Percentiles rank a stretch among this genome's conserved stretches.
These are phyloP conservation scores for Mimosa bimucronata DNA, from an alignment of 306 rosid genomes.

Conservation along the genomic window DNA sequence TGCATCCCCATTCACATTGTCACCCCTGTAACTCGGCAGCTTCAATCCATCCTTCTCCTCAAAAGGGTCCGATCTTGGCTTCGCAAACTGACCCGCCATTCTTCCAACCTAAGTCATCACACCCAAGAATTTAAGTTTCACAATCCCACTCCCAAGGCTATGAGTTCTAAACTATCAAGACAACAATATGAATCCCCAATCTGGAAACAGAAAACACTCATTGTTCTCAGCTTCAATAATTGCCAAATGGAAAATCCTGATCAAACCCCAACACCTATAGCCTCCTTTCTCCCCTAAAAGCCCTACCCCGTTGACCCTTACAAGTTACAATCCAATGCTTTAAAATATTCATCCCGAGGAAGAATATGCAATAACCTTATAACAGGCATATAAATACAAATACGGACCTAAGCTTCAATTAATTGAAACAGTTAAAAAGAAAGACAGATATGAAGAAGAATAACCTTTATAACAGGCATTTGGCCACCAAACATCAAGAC, in stretches of 20 bases:
- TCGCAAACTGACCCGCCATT: constrained; percentile 29
- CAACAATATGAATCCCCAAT: background rate
- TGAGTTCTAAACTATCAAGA: background rate
- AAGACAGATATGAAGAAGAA: background rate
- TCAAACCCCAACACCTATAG: background rate
- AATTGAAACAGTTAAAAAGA: background rate
- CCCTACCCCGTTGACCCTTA: background rate
- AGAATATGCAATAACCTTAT: background rate
- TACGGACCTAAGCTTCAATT: background rate
- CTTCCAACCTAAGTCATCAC: constrained; percentile 13
- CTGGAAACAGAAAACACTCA: background rate
- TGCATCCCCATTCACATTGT: constrained; percentile 25
- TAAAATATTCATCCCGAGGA: background rate
- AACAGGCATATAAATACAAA: background rate
- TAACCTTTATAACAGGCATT: constrained; percentile 40
- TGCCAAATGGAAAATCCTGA: background rate
- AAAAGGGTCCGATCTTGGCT: constrained; percentile 23
- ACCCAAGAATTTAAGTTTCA: constrained; percentile 16
- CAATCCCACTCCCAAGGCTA: background rate
- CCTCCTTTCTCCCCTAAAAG: background rate
- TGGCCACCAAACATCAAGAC: constrained; percentile 34
- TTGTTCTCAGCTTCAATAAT: background rate
- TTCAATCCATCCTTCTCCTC: constrained; percentile 21
- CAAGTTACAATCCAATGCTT: background rate
- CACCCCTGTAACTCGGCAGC: constrained; percentile 22